Percentiles rank a stretch among this genome's conserved stretches.
These are phyloP conservation scores for Quercus lobata DNA, from an alignment of 331 rosid genomes.

Conservation along the genomic window DNA sequence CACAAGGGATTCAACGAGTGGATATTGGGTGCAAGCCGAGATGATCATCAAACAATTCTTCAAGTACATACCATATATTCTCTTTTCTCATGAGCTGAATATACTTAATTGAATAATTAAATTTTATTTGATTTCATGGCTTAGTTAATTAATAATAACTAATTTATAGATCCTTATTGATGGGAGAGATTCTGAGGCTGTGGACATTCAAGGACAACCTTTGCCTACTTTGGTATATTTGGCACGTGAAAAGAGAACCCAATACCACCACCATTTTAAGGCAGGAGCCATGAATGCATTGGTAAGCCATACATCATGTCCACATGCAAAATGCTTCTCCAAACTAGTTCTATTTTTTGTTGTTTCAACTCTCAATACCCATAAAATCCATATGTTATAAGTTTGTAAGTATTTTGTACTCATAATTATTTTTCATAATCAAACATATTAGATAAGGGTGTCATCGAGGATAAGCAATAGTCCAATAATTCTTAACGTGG, in stretches of 20 bases:
- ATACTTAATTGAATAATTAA: too few species aligned
- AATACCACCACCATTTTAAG: slow-evolving; percentile 59
- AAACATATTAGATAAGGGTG: slow-evolving; percentile 47
- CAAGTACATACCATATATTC: slow-evolving; percentile 30
- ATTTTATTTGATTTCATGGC: not conserved
- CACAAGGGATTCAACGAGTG: slow-evolving; percentile 55
- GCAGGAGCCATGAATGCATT: slow-evolving; percentile 92
- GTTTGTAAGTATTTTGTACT: not conserved
- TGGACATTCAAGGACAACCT: slow-evolving; percentile 42
- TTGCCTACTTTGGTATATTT: slow-evolving; percentile 70
- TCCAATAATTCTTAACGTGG: slow-evolving; percentile 56
- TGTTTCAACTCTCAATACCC: not conserved
- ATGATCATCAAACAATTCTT: slow-evolving; percentile 66
- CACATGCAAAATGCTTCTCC: too few species aligned
- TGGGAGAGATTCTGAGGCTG: slow-evolving; percentile 41
- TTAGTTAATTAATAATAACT: not conserved
- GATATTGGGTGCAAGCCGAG: slow-evolving; percentile 49
- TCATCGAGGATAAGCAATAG: slow-evolving; percentile 80
- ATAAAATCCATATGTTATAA: not conserved
- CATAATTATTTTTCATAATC: not conserved
- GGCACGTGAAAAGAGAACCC: slow-evolving; percentile 82
- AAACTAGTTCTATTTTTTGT: not conserved
- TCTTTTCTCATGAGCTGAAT: not conserved
- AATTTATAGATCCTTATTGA: slow-evolving; percentile 51
- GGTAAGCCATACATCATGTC: slow-evolving; percentile 29